These are phyloP conservation scores for Hypoxylon sp. DNA, from an alignment of 2,329 filamentous ascomycete species.

Conservation along the genomic window DNA sequence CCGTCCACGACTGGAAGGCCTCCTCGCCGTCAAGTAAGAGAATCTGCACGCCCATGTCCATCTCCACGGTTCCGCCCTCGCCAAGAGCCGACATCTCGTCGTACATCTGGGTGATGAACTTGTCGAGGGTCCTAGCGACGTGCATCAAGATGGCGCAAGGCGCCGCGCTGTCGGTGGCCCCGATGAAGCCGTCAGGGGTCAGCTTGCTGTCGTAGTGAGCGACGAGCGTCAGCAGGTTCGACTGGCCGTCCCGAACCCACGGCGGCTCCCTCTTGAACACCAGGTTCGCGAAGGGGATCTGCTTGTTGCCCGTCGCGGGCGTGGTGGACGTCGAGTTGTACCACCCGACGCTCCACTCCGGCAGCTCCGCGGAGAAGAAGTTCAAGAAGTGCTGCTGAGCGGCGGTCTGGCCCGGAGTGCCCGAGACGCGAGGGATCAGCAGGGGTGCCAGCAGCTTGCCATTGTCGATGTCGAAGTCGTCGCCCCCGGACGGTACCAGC, in stretches of 20 bases:
- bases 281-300: slow-evolving; percentile 79
- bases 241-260: slow-evolving; percentile 73
- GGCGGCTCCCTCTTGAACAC: slow-evolving; percentile 82
- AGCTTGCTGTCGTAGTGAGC: slow-evolving; percentile 87
- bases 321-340: slow-evolving; percentile 79
- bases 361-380: slow-evolving; percentile 73
- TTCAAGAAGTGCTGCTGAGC: slow-evolving; percentile 76
- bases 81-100: slow-evolving; percentile 69
- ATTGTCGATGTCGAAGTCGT: slow-evolving; percentile 75
- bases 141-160: slow-evolving; percentile 88
- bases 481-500: slow-evolving; percentile 67
- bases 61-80: slow-evolving; percentile 61
- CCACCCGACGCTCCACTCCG: slow-evolving; percentile 73
- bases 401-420: slow-evolving; percentile 70
- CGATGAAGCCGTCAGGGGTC: slow-evolving; percentile 77
- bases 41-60: slow-evolving; percentile 79
- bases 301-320: slow-evolving; percentile 66
- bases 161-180: slow-evolving; percentile 83
- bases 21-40: slow-evolving; percentile 84
- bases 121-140: slow-evolving; percentile 74
- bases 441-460: slow-evolving; percentile 78
- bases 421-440: slow-evolving; percentile 76
- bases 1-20: slow-evolving; percentile 76
- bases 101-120: slow-evolving; percentile 77
- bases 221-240: slow-evolving; percentile 77